A percentile compares a stretch with the other conserved stretches of the same genome.
Conservation (phyloP, 805 yeast species). For the Candida argentea region DNA sequence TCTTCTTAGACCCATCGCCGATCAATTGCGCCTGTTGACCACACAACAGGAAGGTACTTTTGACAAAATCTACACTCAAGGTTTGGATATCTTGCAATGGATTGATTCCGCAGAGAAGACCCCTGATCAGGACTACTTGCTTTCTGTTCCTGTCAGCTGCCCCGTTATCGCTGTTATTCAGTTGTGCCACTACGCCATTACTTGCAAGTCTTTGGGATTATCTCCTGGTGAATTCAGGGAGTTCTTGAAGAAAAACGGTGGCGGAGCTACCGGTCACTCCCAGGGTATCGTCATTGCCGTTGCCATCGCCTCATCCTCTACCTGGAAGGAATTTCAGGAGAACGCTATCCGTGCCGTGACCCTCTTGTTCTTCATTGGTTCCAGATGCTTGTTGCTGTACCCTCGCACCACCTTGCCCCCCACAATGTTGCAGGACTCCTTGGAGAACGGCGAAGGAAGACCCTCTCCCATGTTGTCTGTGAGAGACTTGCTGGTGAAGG, state of each 20-base stretch:
- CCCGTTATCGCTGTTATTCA: constrained; percentile 97
- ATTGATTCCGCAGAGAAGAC: constrained; percentile 73
- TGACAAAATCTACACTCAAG: constrained; percentile 85
- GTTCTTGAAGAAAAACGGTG: constrained; percentile 29
- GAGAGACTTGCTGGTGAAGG: constrained; percentile 73
- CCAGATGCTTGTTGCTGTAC: constrained; percentile 80
- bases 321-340: constrained; percentile 75
- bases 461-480: constrained; percentile 97
- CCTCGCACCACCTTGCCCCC: constrained; percentile 95
- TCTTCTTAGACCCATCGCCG: constrained; percentile 60
- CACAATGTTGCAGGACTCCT: constrained; percentile 80
- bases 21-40: constrained; percentile 56
- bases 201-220: constrained; percentile 74
- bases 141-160: constrained; percentile 89
- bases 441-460: constrained; percentile 88
- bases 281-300: constrained; percentile 91
- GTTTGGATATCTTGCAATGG: constrained; percentile 85
- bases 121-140: constrained; percentile 80
- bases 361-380: constrained; percentile 85
- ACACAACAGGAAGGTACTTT: constrained; percentile 46
- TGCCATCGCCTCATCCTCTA: constrained; percentile 70
- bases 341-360: constrained; percentile 72
- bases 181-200: constrained; percentile 83
- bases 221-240: constrained; percentile 83
- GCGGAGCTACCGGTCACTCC: constrained; percentile 86